These are phyloP conservation scores for Aspergillus japonicus DNA, from an alignment of 2,329 filamentous ascomycete species.

Conservation along the genomic window DNA sequence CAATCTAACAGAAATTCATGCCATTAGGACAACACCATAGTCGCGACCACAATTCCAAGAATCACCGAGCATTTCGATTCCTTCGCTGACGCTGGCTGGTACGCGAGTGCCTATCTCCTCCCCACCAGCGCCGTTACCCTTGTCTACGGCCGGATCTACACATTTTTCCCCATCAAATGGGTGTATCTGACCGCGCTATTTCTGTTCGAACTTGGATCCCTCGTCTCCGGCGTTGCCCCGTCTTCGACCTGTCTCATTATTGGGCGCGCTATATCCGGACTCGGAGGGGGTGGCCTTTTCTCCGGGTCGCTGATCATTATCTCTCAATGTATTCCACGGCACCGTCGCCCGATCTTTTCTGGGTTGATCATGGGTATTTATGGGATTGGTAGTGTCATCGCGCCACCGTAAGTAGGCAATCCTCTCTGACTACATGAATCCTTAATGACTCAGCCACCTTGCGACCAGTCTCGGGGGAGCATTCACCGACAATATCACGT, in stretches of 20 bases:
- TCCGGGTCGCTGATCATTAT: conserved; percentile 33
- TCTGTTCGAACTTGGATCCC: conserved; percentile 40
- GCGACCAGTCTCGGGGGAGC: conserved; percentile 32
- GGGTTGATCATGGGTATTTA: conserved; percentile 34
- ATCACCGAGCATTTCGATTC: conserved; percentile 46
- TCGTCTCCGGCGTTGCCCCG: conserved; percentile 33
- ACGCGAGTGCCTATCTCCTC: conserved; percentile 40
- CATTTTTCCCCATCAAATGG: conserved; percentile 37
- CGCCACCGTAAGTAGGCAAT: conserved; percentile 23
- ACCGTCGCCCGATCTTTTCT: conserved; percentile 32
- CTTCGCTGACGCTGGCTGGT: conserved; percentile 46
- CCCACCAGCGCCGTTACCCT: conserved; percentile 39
- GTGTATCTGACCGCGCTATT: conserved; percentile 32
- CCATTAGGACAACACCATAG: neutral
- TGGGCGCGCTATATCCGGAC: conserved; percentile 36
- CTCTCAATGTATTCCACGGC: conserved; percentile 31
- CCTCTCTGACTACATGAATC: too few species aligned
- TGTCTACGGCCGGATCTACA: conserved; percentile 38
- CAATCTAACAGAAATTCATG: neutral
- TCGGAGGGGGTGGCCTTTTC: conserved; percentile 31
- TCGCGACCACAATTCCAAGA: conserved; percentile 33
- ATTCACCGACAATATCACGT: conserved; percentile 39
- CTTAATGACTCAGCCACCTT: too few species aligned
- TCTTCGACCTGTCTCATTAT: conserved; percentile 32
- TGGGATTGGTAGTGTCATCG: conserved; percentile 33